phyloP scores from a whole-genome alignment of 257 asterid genomes.

The Catharanthus roseus region DNA sequence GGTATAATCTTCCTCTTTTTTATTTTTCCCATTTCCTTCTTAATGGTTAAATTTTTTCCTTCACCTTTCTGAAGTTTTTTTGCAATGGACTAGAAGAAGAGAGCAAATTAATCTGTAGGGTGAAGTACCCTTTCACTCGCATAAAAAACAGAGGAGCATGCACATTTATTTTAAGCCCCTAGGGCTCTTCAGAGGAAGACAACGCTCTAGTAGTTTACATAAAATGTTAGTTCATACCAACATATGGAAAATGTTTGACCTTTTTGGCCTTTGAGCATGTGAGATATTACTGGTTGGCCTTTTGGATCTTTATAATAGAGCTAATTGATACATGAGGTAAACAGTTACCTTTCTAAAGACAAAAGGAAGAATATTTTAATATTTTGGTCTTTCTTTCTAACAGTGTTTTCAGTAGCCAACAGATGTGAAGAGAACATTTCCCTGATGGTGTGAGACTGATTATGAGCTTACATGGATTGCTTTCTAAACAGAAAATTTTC shows the following conservation, averaged over 20 bases:
- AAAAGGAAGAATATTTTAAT: not conserved
- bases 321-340: not conserved
- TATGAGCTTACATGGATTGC: no score
- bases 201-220: not conserved
- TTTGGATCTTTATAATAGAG: not conserved
- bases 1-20: constrained; percentile 36
- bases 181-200: not conserved
- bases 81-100: not conserved
- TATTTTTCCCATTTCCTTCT: not conserved
- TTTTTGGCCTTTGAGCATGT: not conserved
- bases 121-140: not conserved
- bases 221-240: not conserved
- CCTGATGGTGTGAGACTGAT: not conserved
- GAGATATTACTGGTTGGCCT: not conserved
- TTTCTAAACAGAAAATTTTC: no score
- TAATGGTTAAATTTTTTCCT: not conserved
- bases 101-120: not conserved
- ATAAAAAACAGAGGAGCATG: not conserved
- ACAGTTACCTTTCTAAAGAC: not conserved
- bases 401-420: not conserved
- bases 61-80: not conserved
- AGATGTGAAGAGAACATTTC: not conserved
- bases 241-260: not conserved
- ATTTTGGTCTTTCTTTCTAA: not conserved
- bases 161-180: not conserved